Conservation (phyloP, 1,284 basidiomycete genomes). For the Fomitopsis pinicola region DNA sequence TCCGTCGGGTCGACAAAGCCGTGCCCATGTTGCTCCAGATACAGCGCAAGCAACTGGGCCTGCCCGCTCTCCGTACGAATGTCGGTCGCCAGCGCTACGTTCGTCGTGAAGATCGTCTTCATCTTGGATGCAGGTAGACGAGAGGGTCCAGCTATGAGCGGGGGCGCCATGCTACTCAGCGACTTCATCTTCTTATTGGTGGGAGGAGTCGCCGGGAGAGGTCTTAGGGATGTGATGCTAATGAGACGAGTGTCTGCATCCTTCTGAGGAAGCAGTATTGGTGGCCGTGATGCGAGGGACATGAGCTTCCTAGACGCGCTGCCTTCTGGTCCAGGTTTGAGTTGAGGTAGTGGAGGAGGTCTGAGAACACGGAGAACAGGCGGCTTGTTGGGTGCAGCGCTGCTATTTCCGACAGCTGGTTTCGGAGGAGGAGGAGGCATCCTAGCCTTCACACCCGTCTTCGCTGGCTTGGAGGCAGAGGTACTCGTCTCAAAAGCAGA, state of each 20-base stretch:
- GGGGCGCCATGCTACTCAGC: slow-evolving; percentile 4
- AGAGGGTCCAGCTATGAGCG: slow-evolving; percentile 6
- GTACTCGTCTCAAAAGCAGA: slow-evolving; percentile 3
- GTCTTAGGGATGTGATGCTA: too few species aligned
- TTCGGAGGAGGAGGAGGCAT: background rate
- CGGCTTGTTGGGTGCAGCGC: background rate
- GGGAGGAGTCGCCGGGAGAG: too few species aligned
- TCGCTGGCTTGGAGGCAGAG: background rate
- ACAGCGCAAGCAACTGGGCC: slow-evolving; percentile 38
- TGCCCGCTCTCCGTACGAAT: slow-evolving; percentile 36
- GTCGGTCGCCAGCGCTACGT: slow-evolving; percentile 38
- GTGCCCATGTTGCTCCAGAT: slow-evolving; percentile 32
- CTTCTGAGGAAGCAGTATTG: too few species aligned
- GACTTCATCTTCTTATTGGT: background rate
- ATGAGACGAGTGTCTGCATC: too few species aligned
- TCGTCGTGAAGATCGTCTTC: slow-evolving; percentile 40
- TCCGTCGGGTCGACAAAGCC: slow-evolving; percentile 28
- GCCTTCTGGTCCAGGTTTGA: too few species aligned
- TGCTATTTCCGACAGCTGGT: background rate
- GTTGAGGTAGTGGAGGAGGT: too few species aligned
- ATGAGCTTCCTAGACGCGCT: too few species aligned
- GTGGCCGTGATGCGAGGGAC: too few species aligned
- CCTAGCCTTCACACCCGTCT: background rate
- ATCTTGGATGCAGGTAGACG: slow-evolving; percentile 14
- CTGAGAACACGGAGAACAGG: background rate